A percentile compares a stretch with the other conserved stretches of the same genome.
These are phyloP conservation scores for Fomitopsis pinicola DNA, from an alignment of 1,284 basidiomycete species.

Conservation along the genomic window DNA sequence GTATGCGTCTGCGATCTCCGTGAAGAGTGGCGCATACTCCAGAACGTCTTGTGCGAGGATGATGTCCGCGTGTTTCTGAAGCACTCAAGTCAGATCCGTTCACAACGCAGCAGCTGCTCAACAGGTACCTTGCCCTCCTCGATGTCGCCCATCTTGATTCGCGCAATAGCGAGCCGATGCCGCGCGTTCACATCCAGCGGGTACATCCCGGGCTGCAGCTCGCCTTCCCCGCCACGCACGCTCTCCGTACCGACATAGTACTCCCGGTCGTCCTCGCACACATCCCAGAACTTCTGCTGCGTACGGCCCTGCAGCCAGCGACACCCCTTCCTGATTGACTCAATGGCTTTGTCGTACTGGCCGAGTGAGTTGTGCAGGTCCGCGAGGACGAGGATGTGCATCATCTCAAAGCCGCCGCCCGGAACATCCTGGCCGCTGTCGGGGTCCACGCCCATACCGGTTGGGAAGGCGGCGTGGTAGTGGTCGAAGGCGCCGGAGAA, in stretches of 20 bases:
- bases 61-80: conserved; percentile 70
- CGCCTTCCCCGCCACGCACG: conserved; percentile 24
- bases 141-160: conserved; percentile 77
- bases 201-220: conserved; percentile 51
- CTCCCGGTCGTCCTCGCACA: conserved; percentile 84
- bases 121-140: conserved; percentile 73
- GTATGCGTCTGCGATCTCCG: conserved; percentile 82
- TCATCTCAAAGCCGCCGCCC: conserved; percentile 50
- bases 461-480: conserved; percentile 36
- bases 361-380: conserved; percentile 78
- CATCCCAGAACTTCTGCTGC: conserved; percentile 78
- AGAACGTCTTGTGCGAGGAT: conserved; percentile 68
- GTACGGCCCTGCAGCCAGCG: conserved; percentile 87
- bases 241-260: conserved; percentile 52
- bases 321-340: conserved; percentile 71
- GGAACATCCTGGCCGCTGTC: conserved; percentile 29
- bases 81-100: neutral
- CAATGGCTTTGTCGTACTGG: conserved; percentile 66
- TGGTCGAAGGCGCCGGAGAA: conserved; percentile 60
- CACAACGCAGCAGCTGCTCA: conserved; percentile 13
- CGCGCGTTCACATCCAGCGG: conserved; percentile 79
- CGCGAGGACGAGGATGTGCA: conserved; percentile 74
- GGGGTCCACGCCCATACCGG: conserved; percentile 25
- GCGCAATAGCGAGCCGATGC: conserved; percentile 81
- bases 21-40: conserved; percentile 76